Conservation (phyloP, 1,284 basidiomycete species). For the Grifola frondosa region DNA sequence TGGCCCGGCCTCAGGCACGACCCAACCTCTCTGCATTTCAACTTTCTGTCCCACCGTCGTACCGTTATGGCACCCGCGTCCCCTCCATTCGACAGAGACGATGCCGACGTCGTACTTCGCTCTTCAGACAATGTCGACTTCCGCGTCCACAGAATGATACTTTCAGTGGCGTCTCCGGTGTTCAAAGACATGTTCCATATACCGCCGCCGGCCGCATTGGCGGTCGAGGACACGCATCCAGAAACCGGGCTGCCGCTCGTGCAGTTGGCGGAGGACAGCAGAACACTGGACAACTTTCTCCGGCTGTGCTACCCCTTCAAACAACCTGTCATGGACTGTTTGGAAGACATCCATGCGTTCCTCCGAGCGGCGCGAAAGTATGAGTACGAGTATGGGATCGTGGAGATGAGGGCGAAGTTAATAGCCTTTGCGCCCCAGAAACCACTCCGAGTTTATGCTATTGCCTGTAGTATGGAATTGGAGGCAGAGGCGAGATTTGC, state of each 20-base stretch:
- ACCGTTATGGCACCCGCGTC: too few species aligned
- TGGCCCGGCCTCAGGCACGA: too few species aligned
- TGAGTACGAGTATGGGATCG: constrained; percentile 14
- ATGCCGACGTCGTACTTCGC: constrained; percentile 15
- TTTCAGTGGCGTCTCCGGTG: too few species aligned
- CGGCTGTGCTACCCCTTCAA: constrained; percentile 39
- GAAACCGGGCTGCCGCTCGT: constrained; percentile 16
- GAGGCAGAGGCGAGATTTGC: constrained; percentile 12
- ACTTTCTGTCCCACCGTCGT: too few species aligned
- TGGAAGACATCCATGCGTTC: constrained; percentile 5
- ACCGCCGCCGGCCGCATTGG: too few species aligned
- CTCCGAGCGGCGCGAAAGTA: constrained; percentile 20
- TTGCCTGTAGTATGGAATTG: constrained; percentile 7
- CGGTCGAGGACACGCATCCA: neutral
- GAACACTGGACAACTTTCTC: constrained; percentile 35
- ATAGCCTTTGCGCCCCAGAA: neutral
- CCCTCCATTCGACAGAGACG: constrained; percentile 11
- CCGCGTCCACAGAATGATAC: constrained; percentile 14
- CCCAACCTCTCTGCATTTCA: too few species aligned
- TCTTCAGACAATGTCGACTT: constrained; percentile 15
- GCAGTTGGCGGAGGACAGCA: constrained; percentile 33
- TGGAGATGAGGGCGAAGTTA: constrained; percentile 5
- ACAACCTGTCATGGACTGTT: constrained; percentile 9
- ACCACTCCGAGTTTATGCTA: constrained; percentile 13
- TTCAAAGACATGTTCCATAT: too few species aligned